These are phyloP conservation scores for Xylariaceae sp. DNA, from an alignment of 2,329 filamentous ascomycete genomes.

Conservation along the genomic window DNA sequence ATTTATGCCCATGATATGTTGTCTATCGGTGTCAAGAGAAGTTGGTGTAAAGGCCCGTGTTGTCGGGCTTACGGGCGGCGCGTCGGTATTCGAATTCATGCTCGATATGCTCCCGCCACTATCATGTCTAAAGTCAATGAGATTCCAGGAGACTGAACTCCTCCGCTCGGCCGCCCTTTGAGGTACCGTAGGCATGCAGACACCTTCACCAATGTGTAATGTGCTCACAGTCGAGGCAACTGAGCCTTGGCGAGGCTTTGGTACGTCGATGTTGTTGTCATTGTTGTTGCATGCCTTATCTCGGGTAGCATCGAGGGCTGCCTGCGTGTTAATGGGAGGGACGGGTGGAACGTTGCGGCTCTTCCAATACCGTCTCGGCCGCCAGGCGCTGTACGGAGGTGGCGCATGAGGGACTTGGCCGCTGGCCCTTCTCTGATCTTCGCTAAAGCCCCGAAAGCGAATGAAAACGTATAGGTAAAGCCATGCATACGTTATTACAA, in stretches of 20 bases:
- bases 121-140: constrained; percentile 22
- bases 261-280: constrained; percentile 5
- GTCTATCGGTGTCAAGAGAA: not conserved
- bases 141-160: constrained; percentile 25
- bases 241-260: constrained; percentile 25
- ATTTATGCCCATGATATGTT: not conserved
- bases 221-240: constrained; percentile 28
- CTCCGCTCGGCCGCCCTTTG: constrained; percentile 8
- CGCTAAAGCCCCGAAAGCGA: constrained; percentile 38
- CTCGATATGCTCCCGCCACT: constrained; percentile 1
- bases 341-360: constrained; percentile 22
- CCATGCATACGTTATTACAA: constrained; percentile 59
- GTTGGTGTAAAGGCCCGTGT: constrained; percentile 2
- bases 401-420: constrained; percentile 14
- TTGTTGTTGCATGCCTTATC: constrained; percentile 12
- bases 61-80: constrained; percentile 10
- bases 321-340: constrained; percentile 25
- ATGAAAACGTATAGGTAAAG: constrained; percentile 64
- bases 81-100: constrained; percentile 4
- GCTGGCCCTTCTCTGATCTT: constrained; percentile 28
- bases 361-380: constrained; percentile 11
- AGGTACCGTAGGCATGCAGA: constrained; percentile 9
- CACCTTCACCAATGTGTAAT: constrained; percentile 19
- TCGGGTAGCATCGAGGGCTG: constrained; percentile 21
- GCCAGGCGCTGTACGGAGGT: constrained; percentile 2